Evolutionary conservation across 2,329 filamentous ascomycete species (phyloP), one percentile per base, ranked within the genome.

Genomic region (Hysterium pulicare): DNA sequence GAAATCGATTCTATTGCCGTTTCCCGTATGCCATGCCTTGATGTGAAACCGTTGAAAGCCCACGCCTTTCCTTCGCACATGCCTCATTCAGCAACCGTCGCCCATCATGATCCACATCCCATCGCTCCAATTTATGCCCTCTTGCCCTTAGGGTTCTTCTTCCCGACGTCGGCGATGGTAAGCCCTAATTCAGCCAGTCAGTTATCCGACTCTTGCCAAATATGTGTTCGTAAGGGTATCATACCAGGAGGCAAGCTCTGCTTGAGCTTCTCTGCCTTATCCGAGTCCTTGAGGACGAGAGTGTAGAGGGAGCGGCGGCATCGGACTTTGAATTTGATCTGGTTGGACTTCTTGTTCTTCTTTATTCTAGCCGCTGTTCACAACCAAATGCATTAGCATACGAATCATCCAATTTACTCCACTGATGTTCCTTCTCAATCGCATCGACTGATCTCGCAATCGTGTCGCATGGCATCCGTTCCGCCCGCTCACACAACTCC

Each of bases 261-360:
- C 90, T 96, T 97, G 63, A 98, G 85, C 87, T 98, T 98, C 81
- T 97, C 93, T 75, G 91, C 94, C 88, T 97, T 97, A 72, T 96
- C 93, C 69, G 83, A 82, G 78, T 98, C 93, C 84, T 95, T 96
- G 68, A 98, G 85, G 72, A 95, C 87, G 65, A 98, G 85, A 63
- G 93, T 96, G 87, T 98, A 98, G 63, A 98, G 81, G 81, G 93
- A 84, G 69, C 84, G 83, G 73, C 88, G 81, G 86, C 93, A 97
- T 75, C 93, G 89, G 82, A 98, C 91, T 89, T 98, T 98, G 90
- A 98, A 97, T 87, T 98, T 98, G 85, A 93, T 90, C 81, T 91
- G 85, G 72, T 85, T 82, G 69, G 79, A 78, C 78, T 86, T 84
- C 76, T 84, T 86, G 84, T 85, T 95, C 83, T 94, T 93, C 90